Percentiles rank a stretch among this genome's conserved stretches.
phyloP scores from a whole-genome alignment of 2,329 filamentous ascomycete genomes.

The Hypoxylon rubiginosum region DNA sequence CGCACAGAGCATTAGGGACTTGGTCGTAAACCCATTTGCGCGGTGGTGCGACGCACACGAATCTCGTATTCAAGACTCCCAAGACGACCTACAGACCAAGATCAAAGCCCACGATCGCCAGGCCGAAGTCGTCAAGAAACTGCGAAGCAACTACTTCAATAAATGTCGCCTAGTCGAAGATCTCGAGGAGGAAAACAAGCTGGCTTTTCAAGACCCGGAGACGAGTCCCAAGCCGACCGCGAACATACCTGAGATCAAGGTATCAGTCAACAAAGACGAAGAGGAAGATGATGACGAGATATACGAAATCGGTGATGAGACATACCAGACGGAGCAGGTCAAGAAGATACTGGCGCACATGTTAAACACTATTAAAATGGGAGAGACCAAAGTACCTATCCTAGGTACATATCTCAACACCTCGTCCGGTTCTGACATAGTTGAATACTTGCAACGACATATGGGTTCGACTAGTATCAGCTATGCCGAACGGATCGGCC shows the following conservation, averaged over 20 bases:
- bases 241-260: slow-evolving; percentile 86
- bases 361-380: slow-evolving; percentile 86
- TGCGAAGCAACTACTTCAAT: slow-evolving; percentile 97
- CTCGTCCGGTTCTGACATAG: slow-evolving; percentile 90
- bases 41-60: slow-evolving; percentile 98
- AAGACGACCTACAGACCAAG: slow-evolving; percentile 90
- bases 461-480: slow-evolving; percentile 87
- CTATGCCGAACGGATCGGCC: slow-evolving; percentile 93
- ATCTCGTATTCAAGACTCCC: slow-evolving; percentile 88
- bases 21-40: slow-evolving; percentile 93
- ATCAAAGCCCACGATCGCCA: slow-evolving; percentile 96
- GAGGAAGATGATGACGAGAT: slow-evolving; percentile 83
- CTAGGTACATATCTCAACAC: slow-evolving; percentile 95
- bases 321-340: slow-evolving; percentile 85
- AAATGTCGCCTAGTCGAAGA: slow-evolving; percentile 97
- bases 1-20: slow-evolving; percentile 93
- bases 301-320: slow-evolving; percentile 90
- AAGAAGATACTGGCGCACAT: slow-evolving; percentile 92
- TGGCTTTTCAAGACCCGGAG: slow-evolving; percentile 92
- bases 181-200: slow-evolving; percentile 97
- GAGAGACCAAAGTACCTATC: slow-evolving; percentile 95
- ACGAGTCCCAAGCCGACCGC: slow-evolving; percentile 71
- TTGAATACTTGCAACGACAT: slow-evolving; percentile 92
- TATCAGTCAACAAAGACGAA: slow-evolving; percentile 76
- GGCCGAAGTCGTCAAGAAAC: slow-evolving; percentile 89